These are phyloP conservation scores for Coniella vitis DNA, from an alignment of 2,329 filamentous ascomycete species.

Conservation along the genomic window DNA sequence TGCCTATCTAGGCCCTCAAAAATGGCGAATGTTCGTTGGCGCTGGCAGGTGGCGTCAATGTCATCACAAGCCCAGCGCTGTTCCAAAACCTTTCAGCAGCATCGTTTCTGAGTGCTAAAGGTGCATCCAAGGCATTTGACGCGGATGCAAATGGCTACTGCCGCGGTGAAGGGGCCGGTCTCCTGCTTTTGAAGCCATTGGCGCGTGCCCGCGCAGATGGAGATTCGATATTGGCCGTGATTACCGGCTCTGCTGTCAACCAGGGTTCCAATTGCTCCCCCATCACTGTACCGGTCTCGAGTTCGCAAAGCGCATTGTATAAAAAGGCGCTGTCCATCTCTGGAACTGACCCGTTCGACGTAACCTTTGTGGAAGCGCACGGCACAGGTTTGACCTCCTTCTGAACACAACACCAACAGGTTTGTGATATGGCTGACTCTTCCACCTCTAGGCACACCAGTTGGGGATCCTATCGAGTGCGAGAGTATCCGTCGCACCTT, in stretches of 20 bases:
- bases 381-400: conserved; percentile 28
- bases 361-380: conserved; percentile 29
- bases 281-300: conserved; percentile 22
- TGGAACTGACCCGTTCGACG: conserved; percentile 20
- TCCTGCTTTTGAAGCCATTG: conserved; percentile 43
- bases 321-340: conserved; percentile 19
- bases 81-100: conserved; percentile 29
- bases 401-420: too few relatives aligned
- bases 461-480: conserved; percentile 29
- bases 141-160: conserved; percentile 46
- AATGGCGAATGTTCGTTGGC: conserved; percentile 27
- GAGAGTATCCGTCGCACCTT: conserved; percentile 26
- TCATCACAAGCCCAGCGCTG: conserved; percentile 26
- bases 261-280: conserved; percentile 26
- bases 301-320: conserved; percentile 24
- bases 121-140: conserved; percentile 43
- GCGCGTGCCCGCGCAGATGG: conserved; percentile 43
- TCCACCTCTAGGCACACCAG: conserved; percentile 33
- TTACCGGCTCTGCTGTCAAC: conserved; percentile 29
- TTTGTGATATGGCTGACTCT: conserved; percentile 12
- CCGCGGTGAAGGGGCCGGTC: conserved; percentile 41
- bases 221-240: conserved; percentile 40
- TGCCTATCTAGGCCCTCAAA: conserved; percentile 11
- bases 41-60: conserved; percentile 32
- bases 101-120: conserved; percentile 35